Conservation (phyloP, 2,329 filamentous ascomycete genomes). For the Nannizziopsis arthrosporioides region DNA sequence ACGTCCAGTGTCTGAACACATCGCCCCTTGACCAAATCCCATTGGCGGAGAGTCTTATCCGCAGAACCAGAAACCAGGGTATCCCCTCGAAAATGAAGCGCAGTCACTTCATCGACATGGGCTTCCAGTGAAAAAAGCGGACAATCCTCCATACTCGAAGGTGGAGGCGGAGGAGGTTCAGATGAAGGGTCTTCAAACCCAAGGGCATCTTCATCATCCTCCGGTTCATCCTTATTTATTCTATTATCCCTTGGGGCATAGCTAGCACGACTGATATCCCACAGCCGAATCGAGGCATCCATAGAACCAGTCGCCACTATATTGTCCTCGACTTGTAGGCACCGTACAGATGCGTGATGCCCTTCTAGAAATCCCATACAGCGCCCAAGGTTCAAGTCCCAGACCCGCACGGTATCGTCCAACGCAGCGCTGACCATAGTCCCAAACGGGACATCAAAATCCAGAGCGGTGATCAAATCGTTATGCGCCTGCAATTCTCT, state of each 20-base stretch:
- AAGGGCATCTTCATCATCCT: conserved; percentile 47
- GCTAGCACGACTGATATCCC: conserved; percentile 83
- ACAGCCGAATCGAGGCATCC: conserved; percentile 86
- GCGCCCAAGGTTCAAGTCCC: conserved; percentile 87
- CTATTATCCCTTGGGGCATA: conserved; percentile 60
- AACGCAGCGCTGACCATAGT: conserved; percentile 84
- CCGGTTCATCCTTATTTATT: conserved; percentile 44
- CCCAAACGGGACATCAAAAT: conserved; percentile 96
- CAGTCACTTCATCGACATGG: conserved; percentile 89
- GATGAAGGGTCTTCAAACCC: conserved; percentile 58
- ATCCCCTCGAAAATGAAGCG: conserved; percentile 78
- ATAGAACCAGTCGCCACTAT: conserved; percentile 87
- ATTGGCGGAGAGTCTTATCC: conserved; percentile 93
- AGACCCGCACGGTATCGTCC: conserved; percentile 88
- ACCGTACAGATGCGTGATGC: conserved; percentile 83
- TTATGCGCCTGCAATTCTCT: conserved; percentile 79
- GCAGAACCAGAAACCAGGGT: conserved; percentile 89
- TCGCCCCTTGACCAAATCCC: conserved; percentile 93
- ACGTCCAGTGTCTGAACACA: conserved; percentile 96
- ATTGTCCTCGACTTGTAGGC: conserved; percentile 89
- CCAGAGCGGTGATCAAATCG: conserved; percentile 76
- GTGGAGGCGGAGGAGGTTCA: conserved; percentile 54
- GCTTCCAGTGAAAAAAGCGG: conserved; percentile 77
- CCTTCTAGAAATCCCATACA: conserved; percentile 88
- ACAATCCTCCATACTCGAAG: conserved; percentile 78